Evolutionary conservation across 768 basidiomycete species (phyloP).

Genomic region (Mycena rebaudengoi): DNA sequence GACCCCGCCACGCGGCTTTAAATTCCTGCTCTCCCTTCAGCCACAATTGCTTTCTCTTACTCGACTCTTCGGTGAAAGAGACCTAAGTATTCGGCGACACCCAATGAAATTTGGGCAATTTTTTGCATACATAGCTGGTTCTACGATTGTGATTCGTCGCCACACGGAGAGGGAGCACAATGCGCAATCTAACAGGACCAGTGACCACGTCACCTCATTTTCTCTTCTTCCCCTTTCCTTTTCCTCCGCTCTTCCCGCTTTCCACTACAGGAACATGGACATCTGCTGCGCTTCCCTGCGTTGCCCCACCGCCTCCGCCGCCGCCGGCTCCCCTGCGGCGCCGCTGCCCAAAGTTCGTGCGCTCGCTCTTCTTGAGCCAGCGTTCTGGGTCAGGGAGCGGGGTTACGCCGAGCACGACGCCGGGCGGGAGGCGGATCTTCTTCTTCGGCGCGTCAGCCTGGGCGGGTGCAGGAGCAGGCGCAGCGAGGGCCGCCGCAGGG

Average conservation of each 20-base stretch:
- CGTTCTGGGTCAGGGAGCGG: slow-evolving; percentile 87
- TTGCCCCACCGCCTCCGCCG: slow-evolving; percentile 70
- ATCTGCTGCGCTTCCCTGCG: slow-evolving; percentile 65
- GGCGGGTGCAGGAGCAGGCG: slow-evolving; percentile 41
- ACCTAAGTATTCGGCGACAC: too few relatives aligned
- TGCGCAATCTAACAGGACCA: too few relatives aligned
- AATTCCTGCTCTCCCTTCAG: too few relatives aligned
- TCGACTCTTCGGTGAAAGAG: too few relatives aligned
- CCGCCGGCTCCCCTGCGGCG: slow-evolving; percentile 60
- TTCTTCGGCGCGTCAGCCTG: slow-evolving; percentile 33
- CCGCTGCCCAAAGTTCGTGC: slow-evolving; percentile 65
- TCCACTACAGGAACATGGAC: slow-evolving; percentile 45
- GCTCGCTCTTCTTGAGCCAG: slow-evolving; percentile 89
- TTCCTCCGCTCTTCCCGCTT: slow-evolving; percentile 47
- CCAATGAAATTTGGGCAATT: too few relatives aligned
- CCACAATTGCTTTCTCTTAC: too few relatives aligned
- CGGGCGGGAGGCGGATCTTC: slow-evolving; percentile 73
- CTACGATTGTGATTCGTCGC: too few relatives aligned
- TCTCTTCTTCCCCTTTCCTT: slow-evolving; percentile 73
- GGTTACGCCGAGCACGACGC: slow-evolving; percentile 81
- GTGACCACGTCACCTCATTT: too few relatives aligned
- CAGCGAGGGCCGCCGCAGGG: slow-evolving; percentile 36
- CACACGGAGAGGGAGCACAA: too few relatives aligned
- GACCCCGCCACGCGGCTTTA: too few relatives aligned
- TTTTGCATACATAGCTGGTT: too few relatives aligned